Evolutionary conservation across 768 basidiomycete species (phyloP), one percentile per base, ranked within the genome.

Genomic region (Naematelia aurantialba): DNA sequence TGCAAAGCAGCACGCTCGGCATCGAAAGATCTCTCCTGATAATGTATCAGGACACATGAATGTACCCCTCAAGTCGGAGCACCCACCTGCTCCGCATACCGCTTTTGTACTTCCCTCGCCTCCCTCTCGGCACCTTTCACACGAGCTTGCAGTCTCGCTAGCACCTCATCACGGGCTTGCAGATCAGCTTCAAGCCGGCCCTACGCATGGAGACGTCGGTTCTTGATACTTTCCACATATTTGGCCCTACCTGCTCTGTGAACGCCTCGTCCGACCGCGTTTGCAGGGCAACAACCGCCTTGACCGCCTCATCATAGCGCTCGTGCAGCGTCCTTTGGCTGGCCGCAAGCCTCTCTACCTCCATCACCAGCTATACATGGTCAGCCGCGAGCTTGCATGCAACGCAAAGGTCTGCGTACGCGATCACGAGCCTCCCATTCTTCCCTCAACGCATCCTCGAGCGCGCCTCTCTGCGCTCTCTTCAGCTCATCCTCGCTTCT

Each of bases 31-130:
- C 64, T 58, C 48, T 76, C 73, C 75, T 76, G 49, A 14, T 29
- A 29, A 14, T 31, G 30, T 4, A n/a, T 31, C 52, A 52, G 27
- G 17, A 19, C 52, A 12, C 52, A 34, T 5, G 29, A 21, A 29
- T 4, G 45, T 12, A 45, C 4, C 13, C 11, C 29, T 8, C 3
- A 27, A 31, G 2, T 21, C 27, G 17, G 24, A n/a, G 13, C 0
- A 56, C 70, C 44, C 34, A 73, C 75, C 70, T 74, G 75, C 58
- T 72, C 69, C 1, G 58, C 51, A 60, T 70, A 68, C 17, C 71
- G 49, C 45, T 59, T 69, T 30, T 69, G 65, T n/a, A 54, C 53
- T 10, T 72, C 73, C 45, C 70, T 45, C 46, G 56, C 55, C 51
- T 59, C 54, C 34, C 62, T 58, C 48, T 74, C 73, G 2, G 61